phyloP scores from a whole-genome alignment of 2,329 filamentous ascomycete genomes.

The Fusarium devonianum region DNA sequence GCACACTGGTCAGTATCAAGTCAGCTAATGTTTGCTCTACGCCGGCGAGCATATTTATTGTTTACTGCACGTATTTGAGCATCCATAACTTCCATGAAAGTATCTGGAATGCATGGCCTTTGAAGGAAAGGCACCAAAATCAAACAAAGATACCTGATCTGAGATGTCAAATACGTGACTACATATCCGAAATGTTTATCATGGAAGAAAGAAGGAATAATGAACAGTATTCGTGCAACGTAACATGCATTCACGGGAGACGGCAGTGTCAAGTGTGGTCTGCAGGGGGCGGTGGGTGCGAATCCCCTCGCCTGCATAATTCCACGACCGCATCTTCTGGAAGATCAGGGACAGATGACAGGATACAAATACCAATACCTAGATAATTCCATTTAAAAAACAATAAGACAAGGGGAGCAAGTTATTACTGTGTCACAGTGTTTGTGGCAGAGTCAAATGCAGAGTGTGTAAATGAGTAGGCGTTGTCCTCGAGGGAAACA shows the following conservation, averaged over 20 bases:
- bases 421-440: too few relatives aligned
- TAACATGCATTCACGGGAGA: constrained; percentile 10
- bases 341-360: too few relatives aligned
- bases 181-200: not conserved
- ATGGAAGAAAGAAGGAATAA: too few relatives aligned
- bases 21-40: too few relatives aligned
- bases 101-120: not conserved
- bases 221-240: not conserved
- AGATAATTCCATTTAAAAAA: fast-evolving
- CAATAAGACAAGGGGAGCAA: not conserved
- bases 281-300: constrained; percentile 11
- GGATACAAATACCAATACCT: too few relatives aligned
- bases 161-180: not conserved
- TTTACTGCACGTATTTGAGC: too few relatives aligned
- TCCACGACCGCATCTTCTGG: not conserved
- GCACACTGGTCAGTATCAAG: not conserved
- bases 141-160: not conserved
- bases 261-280: constrained; percentile 3
- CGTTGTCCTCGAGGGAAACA: not conserved
- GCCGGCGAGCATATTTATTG: too few relatives aligned
- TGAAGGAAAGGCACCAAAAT: constrained; percentile 10
- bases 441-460: too few relatives aligned
- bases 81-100: not conserved
- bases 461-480: too few relatives aligned
- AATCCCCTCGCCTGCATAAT: constrained; percentile 12